Evolutionary conservation across 495 filamentous ascomycete species (phyloP), one percentile per base, ranked within the genome.

Genomic region (Terfezia claveryi): DNA sequence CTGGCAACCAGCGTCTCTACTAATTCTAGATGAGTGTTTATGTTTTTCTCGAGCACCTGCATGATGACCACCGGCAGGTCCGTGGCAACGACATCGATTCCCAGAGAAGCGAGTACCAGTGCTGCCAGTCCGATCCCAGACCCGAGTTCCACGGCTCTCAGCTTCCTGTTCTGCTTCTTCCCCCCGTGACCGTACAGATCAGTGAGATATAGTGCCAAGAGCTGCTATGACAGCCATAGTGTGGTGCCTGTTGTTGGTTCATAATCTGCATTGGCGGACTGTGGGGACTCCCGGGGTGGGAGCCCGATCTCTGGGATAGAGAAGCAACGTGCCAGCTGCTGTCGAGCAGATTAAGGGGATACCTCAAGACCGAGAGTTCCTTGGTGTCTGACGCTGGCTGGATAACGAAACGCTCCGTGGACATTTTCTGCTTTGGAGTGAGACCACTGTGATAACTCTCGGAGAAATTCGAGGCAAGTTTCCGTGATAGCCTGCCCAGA

Each of bases 61-160:
- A 52, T 46, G 32, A 55, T 55, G 50, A 63, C 55, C 10, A 54
- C 57, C 1, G 44, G 49, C 16, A 65, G 4, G 50, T 65, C 62
- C 0, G 62, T 65, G 6, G 62, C 62, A 49, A 52, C 51, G n/a
- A 65, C 62, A n/a, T 59, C 49, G 23, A 62, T 64, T n/a, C 62
- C 58, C 17, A 64, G 20, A 36, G 56, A 55, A 10, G 59, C 59
- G 16, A 64, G 38, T 20, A 53, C 59, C n/a, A 62, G 57, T 8
- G 62, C 49, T 8, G 62, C 56, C 10, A 64, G 56, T 2, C 62
- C 62, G 4, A 59, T 58, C 2, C 62, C 62, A n/a, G 62, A 59
- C 14, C 62, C 62, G 36, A 65, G 56, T 9, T 64, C 62, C 10
- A 65, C 58, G 0, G 62, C 62, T 16, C 50, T 52, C 36, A 44